phyloP scores from a whole-genome alignment of 345 rosid genomes.

The Camelina neglecta region DNA sequence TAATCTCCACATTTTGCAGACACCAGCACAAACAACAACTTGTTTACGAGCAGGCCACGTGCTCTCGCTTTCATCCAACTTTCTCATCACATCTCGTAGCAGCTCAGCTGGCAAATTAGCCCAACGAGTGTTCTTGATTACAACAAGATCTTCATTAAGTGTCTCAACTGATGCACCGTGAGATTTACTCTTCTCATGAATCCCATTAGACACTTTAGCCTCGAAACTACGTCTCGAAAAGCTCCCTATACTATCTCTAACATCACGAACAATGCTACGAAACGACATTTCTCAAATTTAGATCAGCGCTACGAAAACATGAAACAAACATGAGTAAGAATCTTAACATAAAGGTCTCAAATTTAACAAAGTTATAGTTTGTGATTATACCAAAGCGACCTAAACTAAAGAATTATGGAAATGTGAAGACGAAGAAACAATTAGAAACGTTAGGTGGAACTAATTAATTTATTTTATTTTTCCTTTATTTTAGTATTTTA shows the following conservation, averaged over 20 bases:
- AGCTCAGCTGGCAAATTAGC: constrained; percentile 82
- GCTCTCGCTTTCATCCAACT: constrained; percentile 76
- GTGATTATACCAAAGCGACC: neutral
- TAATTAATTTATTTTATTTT: neutral
- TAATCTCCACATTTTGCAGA: constrained; percentile 82
- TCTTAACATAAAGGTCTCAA: neutral
- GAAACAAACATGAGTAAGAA: neutral
- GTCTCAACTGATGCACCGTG: constrained; percentile 60
- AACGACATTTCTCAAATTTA: constrained; percentile 63
- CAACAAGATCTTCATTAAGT: constrained; percentile 49
- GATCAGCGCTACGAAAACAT: neutral
- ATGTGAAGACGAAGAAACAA: constrained; percentile 14
- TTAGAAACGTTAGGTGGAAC: constrained; percentile 3
- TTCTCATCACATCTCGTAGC: constrained; percentile 70
- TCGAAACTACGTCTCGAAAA: constrained; percentile 78
- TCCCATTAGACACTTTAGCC: constrained; percentile 57
- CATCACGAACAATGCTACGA: constrained; percentile 77
- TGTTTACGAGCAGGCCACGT: constrained; percentile 82
- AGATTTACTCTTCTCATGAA: constrained; percentile 63
- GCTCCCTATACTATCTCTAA: constrained; percentile 85
- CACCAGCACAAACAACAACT: constrained; percentile 81
- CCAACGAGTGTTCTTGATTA: constrained; percentile 68
- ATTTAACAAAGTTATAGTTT: neutral
- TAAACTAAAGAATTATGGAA: neutral
- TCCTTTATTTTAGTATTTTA: neutral